Evolutionary conservation across 192 early-diverging fungal species (phyloP), one percentile per base, ranked within the genome.

Genomic region (Polychytrium aggregatum): DNA sequence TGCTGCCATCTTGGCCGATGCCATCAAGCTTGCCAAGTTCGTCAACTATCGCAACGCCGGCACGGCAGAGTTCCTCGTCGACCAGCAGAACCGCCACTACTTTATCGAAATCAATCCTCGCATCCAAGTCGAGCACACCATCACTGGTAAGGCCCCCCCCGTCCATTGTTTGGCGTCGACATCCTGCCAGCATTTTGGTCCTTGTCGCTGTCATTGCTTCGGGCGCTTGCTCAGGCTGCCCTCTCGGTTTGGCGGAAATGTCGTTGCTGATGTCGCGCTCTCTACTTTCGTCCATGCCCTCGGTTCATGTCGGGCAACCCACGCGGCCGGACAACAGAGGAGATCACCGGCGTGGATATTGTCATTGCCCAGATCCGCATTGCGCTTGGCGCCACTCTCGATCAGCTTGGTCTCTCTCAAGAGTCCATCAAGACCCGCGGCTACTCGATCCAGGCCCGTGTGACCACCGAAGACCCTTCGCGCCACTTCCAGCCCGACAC

Each of bases 21-120:
- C 92, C 8, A 78, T 94, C 61, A 91, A 86, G 68, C 74, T 98
- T 48, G 90, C 92, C 31, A 79, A 84, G 53, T 66, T 71, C 46
- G 85, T 86, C 47, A 81, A 82, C 55, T 98, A 98, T 75, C 75
- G 83, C 63, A 95, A 92, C 63, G 94, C 94, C 18, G 94, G 94
- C 48, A 98, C 94, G 0, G 94, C 87, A 30, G 94, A 98, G 62
- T 98, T 95, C 73, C 76, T 98, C 50, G 88, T 94, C 0, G 92
- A 95, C 59, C 52, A 64, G 41, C 72, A 89, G 47, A 81, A 84
- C 56, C 76, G 78, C 40, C 82, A 92, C 71, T 98, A 95, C 78
- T 98, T 98, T 53, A 92, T 98, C 47, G 94, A 98, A 70, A 88
- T 95, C 57, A 95, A 98, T 63, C 90, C 94, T 41, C 82, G 94